phyloP scores from a whole-genome alignment of 1,284 basidiomycete species.

The Melampsora americana region DNA sequence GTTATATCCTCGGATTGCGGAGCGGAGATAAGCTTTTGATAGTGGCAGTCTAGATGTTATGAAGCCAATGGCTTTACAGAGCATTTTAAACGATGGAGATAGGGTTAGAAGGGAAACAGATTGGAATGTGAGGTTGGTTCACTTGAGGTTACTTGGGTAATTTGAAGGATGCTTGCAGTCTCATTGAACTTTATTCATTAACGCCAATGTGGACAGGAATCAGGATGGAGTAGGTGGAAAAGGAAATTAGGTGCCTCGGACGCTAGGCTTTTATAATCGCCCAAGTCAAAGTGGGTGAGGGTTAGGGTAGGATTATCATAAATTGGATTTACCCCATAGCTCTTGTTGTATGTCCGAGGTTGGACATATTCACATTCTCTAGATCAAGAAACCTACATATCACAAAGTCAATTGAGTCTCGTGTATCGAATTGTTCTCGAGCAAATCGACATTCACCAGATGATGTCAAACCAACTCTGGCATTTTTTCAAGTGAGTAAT shows the following conservation, averaged over 20 bases:
- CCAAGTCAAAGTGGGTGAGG: neutral
- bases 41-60: neutral
- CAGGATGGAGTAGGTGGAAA: too few relatives aligned
- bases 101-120: neutral
- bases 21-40: neutral
- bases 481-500: neutral
- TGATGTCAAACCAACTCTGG: neutral
- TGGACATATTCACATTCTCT: too few relatives aligned
- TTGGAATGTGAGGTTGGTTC: neutral
- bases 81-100: neutral
- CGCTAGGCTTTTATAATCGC: too few relatives aligned
- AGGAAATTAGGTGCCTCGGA: too few relatives aligned
- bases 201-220: too few relatives aligned
- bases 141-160: neutral
- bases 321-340: too few relatives aligned
- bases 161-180: too few relatives aligned
- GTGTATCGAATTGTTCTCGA: too few relatives aligned
- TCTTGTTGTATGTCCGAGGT: too few relatives aligned
- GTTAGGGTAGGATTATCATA: slow-evolving; percentile 4
- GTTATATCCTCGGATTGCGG: slow-evolving; percentile 9
- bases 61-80: neutral
- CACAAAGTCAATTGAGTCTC: too few relatives aligned
- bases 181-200: too few relatives aligned
- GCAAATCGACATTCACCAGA: neutral
- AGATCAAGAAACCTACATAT: too few relatives aligned